These are phyloP conservation scores for Starmerella stellata DNA, from an alignment of 805 yeast genomes.

Conservation along the genomic window DNA sequence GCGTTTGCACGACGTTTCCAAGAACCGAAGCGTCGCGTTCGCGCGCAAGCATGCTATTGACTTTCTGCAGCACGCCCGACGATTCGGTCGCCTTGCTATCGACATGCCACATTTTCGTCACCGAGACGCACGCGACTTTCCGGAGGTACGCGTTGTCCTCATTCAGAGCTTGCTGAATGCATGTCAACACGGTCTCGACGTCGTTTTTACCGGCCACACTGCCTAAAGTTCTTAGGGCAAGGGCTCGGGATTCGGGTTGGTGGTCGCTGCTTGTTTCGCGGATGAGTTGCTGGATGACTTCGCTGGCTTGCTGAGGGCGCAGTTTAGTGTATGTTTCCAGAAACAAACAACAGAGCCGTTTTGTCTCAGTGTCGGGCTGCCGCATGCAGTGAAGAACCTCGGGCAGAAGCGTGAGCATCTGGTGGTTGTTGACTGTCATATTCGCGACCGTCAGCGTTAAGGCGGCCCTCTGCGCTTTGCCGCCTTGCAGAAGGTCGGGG, in stretches of 20 bases:
- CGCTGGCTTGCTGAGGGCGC: constrained; percentile 37
- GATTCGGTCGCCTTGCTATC: constrained; percentile 32
- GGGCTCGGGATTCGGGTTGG: constrained; percentile 34
- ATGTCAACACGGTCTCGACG: constrained; percentile 29
- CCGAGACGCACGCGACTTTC: constrained; percentile 50
- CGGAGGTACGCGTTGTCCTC: constrained; percentile 44
- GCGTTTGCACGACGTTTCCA: constrained; percentile 51
- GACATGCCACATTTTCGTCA: constrained; percentile 46
- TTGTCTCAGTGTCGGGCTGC: constrained; percentile 44
- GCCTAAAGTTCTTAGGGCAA: constrained; percentile 48
- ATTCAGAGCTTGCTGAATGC: constrained; percentile 24
- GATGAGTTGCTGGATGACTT: constrained; percentile 37
- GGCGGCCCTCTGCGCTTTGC: constrained; percentile 29
- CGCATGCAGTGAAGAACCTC: constrained; percentile 39
- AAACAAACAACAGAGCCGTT: constrained; percentile 53
- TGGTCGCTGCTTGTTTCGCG: constrained; percentile 33
- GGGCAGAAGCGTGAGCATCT: constrained; percentile 47
- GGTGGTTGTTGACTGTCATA: constrained; percentile 63
- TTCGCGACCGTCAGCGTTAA: constrained; percentile 66
- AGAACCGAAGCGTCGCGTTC: constrained; percentile 46
- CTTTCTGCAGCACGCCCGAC: constrained; percentile 29
- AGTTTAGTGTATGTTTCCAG: constrained; percentile 41
- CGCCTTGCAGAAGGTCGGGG: constrained; percentile 22
- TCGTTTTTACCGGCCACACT: constrained; percentile 40
- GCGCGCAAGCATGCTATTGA: constrained; percentile 33